Evolutionary conservation across 208 protist genomes (phyloP), one percentile per base, ranked within the genome.

Genomic region (Trypanosoma vivax): DNA sequence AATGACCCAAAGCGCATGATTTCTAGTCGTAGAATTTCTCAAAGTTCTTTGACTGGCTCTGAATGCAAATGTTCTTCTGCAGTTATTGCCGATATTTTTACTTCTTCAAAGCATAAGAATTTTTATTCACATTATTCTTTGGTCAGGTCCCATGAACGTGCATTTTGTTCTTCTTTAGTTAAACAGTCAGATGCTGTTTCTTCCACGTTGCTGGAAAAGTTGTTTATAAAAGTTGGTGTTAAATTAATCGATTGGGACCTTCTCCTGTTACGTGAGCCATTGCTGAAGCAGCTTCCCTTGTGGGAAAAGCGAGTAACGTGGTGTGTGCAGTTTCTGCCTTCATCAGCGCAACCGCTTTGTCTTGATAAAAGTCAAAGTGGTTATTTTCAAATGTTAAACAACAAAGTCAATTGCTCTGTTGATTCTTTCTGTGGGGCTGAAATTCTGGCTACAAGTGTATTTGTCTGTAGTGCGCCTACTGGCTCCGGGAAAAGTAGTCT

Each of bases 401-500:
- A 37, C 33, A 14, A 14, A 37, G 33, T 13, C 4, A 50, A 14
- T 14, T 4, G 6, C 5, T 30, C 43, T 6, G 18, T 24, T n/a
- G 19, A 19, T 11, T 23, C 29, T 52, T 31, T 50, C n/a, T 3
- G 7, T 29, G 25, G n/a, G 25, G 18, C 6, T 25, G n/a, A n/a
- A 5, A 3, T 23, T 5, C 3, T 14, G 13, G 16, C 16, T n/a
- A 49, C 42, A 4, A 42, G 38, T 11, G 25, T 79, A 29, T 73
- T 88, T 31, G 31, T 88, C 3, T 88, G 79, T 39, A 56, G 60
- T 7, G 79, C 83, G 3, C 33, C 70, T 1, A 92, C 84, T 1
- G 84, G 84, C 1, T 73, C 75, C 0, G 84, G 84, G 0, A 92
- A 92, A 50, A 85, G 75, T 23, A 66, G 83, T 10, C 50, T 92